A percentile compares a stretch with the other conserved stretches of the same genome.
Evolutionary conservation across 192 early-diverging fungal genomes (phyloP).

Genomic region (Phycomyces blakesleeanus): DNA sequence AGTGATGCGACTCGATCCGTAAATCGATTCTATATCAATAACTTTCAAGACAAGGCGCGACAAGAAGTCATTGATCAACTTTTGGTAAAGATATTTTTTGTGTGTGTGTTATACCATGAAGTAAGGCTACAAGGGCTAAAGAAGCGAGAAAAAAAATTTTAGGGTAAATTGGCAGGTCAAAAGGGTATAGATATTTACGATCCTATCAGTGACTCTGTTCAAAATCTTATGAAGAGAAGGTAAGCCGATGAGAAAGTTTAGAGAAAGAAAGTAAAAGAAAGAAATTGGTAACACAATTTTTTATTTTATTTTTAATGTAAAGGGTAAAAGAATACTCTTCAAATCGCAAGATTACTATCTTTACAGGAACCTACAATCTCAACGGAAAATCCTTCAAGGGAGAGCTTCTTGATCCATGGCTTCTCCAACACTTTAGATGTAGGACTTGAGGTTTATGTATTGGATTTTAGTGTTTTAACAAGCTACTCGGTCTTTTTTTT

Average conservation of each 20-base stretch:
- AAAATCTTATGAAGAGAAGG: slow-evolving; percentile 31
- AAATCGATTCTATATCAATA: slow-evolving; percentile 92
- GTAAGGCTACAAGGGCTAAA: not conserved
- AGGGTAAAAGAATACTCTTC: slow-evolving; percentile 60
- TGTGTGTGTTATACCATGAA: too few relatives aligned
- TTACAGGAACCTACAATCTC: slow-evolving; percentile 89
- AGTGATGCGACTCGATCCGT: slow-evolving; percentile 92
- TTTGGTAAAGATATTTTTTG: slow-evolving; percentile 63
- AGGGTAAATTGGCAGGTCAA: slow-evolving; percentile 54
- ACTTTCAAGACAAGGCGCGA: slow-evolving; percentile 90
- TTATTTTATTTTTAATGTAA: slow-evolving; percentile 27
- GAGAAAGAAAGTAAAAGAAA: not conserved
- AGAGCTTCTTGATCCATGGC: slow-evolving; percentile 65
- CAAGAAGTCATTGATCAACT: slow-evolving; percentile 92
- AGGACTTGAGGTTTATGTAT: slow-evolving; percentile 2
- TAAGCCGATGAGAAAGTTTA: too few relatives aligned
- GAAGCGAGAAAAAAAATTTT: not conserved
- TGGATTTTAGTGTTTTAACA: not conserved
- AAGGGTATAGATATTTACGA: slow-evolving; percentile 45
- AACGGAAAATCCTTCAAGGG: slow-evolving; percentile 74
- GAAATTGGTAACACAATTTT: not conserved
- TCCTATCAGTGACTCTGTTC: slow-evolving; percentile 47
- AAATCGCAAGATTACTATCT: slow-evolving; percentile 56
- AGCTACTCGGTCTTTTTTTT: not conserved
- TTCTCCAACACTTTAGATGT: slow-evolving; percentile 44